Percentiles rank a stretch among this genome's conserved stretches.
These are phyloP conservation scores for Melanopsichium pennsylvanicum DNA, from an alignment of 1,284 basidiomycete genomes.

Conservation along the genomic window DNA sequence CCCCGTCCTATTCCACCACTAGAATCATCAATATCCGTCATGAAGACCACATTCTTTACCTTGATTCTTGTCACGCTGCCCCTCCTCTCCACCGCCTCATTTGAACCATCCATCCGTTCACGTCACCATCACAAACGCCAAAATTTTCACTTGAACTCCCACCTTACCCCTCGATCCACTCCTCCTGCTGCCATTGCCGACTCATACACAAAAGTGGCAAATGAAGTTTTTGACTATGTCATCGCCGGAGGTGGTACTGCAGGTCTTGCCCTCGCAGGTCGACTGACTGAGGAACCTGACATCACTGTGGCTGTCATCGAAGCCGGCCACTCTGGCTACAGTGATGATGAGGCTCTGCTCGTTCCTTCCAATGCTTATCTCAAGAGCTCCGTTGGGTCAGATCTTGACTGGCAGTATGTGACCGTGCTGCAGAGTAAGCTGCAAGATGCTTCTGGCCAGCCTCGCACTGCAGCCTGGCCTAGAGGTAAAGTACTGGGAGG, in stretches of 20 bases:
- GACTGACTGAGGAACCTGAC: constrained; percentile 74
- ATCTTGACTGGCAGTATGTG: constrained; percentile 53
- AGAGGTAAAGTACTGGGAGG: constrained; percentile 69
- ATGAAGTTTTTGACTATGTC: constrained; percentile 72
- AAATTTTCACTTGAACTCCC: constrained; percentile 10
- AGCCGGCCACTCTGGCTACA: constrained; percentile 67
- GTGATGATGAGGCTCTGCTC: constrained; percentile 25
- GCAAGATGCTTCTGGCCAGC: constrained; percentile 21
- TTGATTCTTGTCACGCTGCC: constrained; percentile 29
- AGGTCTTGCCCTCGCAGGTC: constrained; percentile 86
- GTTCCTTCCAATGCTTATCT: constrained; percentile 40
- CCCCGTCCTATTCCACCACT: neutral
- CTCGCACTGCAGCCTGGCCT: constrained; percentile 52
- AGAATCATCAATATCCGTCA: neutral
- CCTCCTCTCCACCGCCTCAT: constrained; percentile 24
- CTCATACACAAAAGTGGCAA: constrained; percentile 19
- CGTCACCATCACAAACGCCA: constrained; percentile 19
- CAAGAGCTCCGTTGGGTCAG: constrained; percentile 34
- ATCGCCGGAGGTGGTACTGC: constrained; percentile 94
- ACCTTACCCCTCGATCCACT: constrained; percentile 8
- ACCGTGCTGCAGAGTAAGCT: constrained; percentile 32
- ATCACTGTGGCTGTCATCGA: constrained; percentile 74
- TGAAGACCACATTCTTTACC: constrained; percentile 34
- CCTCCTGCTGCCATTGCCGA: constrained; percentile 31
- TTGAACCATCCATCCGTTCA: constrained; percentile 12